These are phyloP conservation scores for Kokia cookei DNA, from an alignment of 441 rosid genomes.

Conservation along the genomic window DNA sequence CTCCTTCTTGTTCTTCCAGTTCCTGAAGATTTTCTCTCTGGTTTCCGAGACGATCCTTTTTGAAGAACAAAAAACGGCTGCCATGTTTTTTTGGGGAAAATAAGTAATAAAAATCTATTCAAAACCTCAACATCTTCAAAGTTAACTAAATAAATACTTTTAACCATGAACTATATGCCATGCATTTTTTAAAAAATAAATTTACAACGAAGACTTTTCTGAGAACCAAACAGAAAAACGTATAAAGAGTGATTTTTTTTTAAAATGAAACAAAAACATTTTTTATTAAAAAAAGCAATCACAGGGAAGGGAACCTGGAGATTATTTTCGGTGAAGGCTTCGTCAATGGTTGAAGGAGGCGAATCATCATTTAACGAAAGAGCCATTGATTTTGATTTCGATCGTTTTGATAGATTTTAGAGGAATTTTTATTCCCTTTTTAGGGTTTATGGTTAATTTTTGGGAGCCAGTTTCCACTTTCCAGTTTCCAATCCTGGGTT, in stretches of 20 bases:
- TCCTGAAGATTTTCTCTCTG: conserved; percentile 30
- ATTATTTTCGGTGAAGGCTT: conserved; percentile 28
- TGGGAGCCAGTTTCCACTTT: neutral
- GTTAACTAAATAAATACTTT: neutral
- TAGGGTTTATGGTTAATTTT: conserved; percentile 20
- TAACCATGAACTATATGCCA: neutral
- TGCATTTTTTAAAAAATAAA: neutral
- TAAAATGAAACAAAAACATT: too few relatives aligned
- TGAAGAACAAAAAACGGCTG: conserved; percentile 68
- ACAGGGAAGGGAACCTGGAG: neutral
- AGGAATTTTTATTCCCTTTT: neutral
- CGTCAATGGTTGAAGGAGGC: conserved; percentile 17
- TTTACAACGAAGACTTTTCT: neutral
- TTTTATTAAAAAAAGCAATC: neutral
- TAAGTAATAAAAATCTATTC: neutral
- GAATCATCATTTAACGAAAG: conserved; percentile 23
- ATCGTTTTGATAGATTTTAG: neutral
- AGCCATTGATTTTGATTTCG: conserved; percentile 29
- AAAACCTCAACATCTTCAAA: neutral
- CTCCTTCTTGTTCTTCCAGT: conserved; percentile 40
- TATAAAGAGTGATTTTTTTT: neutral
- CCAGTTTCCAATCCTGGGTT: too few relatives aligned
- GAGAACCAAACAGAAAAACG: neutral
- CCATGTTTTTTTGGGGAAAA: neutral
- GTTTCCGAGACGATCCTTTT: conserved; percentile 34